Percentiles rank a stretch among this genome's conserved stretches.
Evolutionary conservation across 2,329 filamentous ascomycete species (phyloP).

Genomic region (Cryoendolithus antarcticus): DNA sequence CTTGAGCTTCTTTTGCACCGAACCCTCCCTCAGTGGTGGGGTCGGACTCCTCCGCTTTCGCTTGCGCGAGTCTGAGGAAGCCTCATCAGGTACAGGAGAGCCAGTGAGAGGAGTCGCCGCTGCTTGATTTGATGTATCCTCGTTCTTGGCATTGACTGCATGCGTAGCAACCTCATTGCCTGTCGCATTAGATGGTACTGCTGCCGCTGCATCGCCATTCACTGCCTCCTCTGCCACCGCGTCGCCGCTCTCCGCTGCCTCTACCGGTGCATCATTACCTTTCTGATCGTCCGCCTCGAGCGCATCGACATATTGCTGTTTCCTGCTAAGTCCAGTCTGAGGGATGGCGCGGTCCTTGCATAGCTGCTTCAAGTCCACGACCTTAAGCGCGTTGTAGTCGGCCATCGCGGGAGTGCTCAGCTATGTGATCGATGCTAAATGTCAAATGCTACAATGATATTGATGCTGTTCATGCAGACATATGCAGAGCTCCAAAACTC

Average conservation of each 20-base stretch:
- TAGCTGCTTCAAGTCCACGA: conserved; percentile 33
- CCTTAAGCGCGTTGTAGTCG: conserved; percentile 36
- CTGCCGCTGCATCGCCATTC: background rate
- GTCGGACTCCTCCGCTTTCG: conserved; percentile 20
- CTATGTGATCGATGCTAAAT: too few species aligned
- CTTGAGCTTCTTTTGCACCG: conserved; percentile 33
- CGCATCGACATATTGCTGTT: conserved; percentile 36
- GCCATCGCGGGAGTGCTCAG: conserved; percentile 9
- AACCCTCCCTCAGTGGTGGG: conserved; percentile 15
- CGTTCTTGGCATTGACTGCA: background rate
- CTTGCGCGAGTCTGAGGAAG: conserved; percentile 14
- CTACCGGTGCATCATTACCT: conserved; percentile 2
- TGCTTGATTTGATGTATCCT: background rate
- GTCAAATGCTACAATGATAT: too few species aligned
- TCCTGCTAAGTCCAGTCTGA: conserved; percentile 33
- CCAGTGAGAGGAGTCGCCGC: background rate
- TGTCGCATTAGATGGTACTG: background rate
- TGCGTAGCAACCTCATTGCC: conserved; percentile 1
- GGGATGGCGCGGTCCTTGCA: conserved; percentile 36
- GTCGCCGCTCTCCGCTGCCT: background rate
- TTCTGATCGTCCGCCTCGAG: conserved; percentile 24
- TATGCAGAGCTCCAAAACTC: too few species aligned
- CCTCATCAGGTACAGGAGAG: background rate
- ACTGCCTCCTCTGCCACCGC: too few species aligned
- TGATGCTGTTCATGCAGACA: too few species aligned